Evolutionary conservation across 495 filamentous ascomycete species (phyloP).

Genomic region (Podospora fimiseda): DNA sequence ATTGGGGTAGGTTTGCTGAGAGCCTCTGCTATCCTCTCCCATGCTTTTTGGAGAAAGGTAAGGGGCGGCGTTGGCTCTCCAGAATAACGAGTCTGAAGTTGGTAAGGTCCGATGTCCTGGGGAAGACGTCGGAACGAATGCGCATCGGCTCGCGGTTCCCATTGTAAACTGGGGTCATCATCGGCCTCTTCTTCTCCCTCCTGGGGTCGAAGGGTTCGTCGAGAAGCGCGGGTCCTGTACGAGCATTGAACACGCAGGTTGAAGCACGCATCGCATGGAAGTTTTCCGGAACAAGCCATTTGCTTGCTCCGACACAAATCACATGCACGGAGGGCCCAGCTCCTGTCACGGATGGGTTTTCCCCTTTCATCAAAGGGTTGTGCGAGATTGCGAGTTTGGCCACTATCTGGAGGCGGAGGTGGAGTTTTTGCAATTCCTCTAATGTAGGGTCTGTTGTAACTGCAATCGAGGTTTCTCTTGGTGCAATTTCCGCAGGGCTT

Average conservation of each 20-base stretch:
- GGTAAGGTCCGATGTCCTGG: slow-evolving; percentile 8
- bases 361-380: slow-evolving; percentile 4
- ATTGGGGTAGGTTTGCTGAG: too few relatives aligned
- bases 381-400: slow-evolving; percentile 9
- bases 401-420: slow-evolving; percentile 16
- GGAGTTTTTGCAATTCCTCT: slow-evolving; percentile 13
- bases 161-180: not conserved
- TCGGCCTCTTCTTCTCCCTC: not conserved
- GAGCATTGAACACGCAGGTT: slow-evolving; percentile 13
- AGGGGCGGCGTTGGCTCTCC: slow-evolving; percentile 18
- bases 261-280: slow-evolving; percentile 20
- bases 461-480: slow-evolving; percentile 8
- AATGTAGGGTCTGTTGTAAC: slow-evolving; percentile 15
- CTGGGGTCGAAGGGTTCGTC: not conserved
- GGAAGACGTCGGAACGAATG: slow-evolving; percentile 1
- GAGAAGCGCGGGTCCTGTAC: slow-evolving; percentile 9
- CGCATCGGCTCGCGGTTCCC: not conserved
- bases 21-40: slow-evolving; percentile 16
- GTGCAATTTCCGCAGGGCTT: slow-evolving; percentile 20
- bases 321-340: slow-evolving; percentile 18
- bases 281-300: slow-evolving; percentile 14
- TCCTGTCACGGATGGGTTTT: slow-evolving; percentile 10
- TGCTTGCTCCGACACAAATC: slow-evolving; percentile 14
- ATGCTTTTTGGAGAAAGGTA: slow-evolving; percentile 19
- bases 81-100: slow-evolving; percentile 16